Evolutionary conservation across 2,329 filamentous ascomycete genomes (phyloP), one percentile per base, ranked within the genome.

Genomic region (Xylaria arbuscula): DNA sequence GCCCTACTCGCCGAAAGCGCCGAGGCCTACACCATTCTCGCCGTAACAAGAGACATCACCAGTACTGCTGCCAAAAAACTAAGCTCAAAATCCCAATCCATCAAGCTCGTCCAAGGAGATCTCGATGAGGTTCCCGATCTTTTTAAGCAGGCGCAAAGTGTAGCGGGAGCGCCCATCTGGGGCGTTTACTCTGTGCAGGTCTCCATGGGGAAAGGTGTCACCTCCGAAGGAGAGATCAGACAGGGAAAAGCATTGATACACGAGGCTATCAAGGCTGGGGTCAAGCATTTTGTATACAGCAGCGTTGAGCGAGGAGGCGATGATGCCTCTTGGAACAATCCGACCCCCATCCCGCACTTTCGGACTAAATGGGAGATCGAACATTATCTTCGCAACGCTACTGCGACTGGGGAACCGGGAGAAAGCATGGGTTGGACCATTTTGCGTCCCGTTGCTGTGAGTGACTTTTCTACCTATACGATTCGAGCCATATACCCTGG

Each of bases 221-320:
- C 77, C 0, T 36, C 80, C 9, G 76, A 80, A 47, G 71, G 74
- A n/a, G 81, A 84, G 68, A 71, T 79, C 6, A 53, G 45, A 0
- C 88, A 92, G 76, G 89, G 89, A 62, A 88, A 84, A 48, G 82
- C 79, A 0, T 79, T 92, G 8, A 81, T 91, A 64, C 86, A 90
- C 66, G 86, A 83, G n/a, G 82, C 86, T 2, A 75, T 91, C 66
- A 82, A 84, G 32, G 77, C 85, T 32, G 82, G 83, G 13, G 86
- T 91, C 47, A 80, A 83, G 67, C 85, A 88, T 74, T 89, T 92
- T 72, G 84, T 92, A 53, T 92, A 90, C 79, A 86, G 83, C 36
- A 87, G 84, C 61, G 87, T 90, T 32, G 90, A 92, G 70, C 87
- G 90, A 47, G 88, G 88, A 51, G 88, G 89, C 54, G 78, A 80